Conservation (phyloP, 257 asterid species). For the Solanum pinnatisectum region DNA sequence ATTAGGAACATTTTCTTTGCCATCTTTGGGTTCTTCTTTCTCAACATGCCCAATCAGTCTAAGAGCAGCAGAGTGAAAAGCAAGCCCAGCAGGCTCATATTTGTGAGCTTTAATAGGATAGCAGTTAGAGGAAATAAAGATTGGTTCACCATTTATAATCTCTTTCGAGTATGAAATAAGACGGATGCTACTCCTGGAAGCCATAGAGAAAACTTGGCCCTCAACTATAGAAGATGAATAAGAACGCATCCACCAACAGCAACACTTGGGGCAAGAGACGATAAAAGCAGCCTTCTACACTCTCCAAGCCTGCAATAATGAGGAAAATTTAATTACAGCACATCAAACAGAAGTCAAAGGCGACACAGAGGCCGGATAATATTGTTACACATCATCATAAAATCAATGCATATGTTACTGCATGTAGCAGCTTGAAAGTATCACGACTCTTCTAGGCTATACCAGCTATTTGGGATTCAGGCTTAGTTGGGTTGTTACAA, state of each 20-base stretch:
- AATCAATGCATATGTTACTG: neutral
- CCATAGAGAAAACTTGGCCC: conserved; percentile 15
- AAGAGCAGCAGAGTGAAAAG: conserved; percentile 80
- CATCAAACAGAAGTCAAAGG: neutral
- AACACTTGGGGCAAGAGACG: neutral
- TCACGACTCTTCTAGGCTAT: neutral
- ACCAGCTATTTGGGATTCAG: neutral
- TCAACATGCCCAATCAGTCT: conserved; percentile 50
- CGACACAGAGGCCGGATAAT: neutral
- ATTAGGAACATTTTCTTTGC: conserved; percentile 23
- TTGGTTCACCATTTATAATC: conserved; percentile 59
- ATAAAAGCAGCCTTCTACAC: neutral
- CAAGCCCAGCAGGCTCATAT: conserved; percentile 85
- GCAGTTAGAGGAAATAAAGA: conserved; percentile 51
- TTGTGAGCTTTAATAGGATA: conserved; percentile 55
- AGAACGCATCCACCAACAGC: neutral
- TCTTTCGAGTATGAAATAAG: conserved; percentile 58
- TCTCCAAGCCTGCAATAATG: neutral
- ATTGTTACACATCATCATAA: neutral
- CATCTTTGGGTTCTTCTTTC: conserved; percentile 29
- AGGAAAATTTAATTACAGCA: neutral
- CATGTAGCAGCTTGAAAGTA: neutral
- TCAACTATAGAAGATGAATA: conserved; percentile 3
- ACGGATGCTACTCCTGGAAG: conserved; percentile 29
- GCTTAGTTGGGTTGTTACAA: neutral